Evolutionary conservation across 2,329 filamentous ascomycete species (phyloP), one percentile per base, ranked within the genome.

Genomic region (Scleromitrula shiraiana): DNA sequence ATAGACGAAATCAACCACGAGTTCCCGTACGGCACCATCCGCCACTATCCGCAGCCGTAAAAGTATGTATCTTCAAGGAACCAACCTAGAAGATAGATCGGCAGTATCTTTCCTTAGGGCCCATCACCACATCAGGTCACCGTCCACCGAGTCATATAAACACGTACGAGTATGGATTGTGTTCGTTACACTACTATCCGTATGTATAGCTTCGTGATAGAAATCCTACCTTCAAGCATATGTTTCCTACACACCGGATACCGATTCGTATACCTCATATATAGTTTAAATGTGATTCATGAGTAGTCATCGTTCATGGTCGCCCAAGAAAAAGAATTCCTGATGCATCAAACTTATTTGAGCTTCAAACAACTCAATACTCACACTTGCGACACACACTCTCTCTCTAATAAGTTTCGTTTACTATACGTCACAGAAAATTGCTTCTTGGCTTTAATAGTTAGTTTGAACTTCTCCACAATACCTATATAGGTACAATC

Each of bases 1-100:
- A 50, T 40, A 44, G 30, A 55, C 46, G 41, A 46, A n/a, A n/a
- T n/a, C 27, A 35, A 23, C 38, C 44, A 52, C 49, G 47, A 51
- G 33, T 39, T 44, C 41, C 39, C 45, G 41, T 47, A 33, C 40
- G 45, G 38, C 29, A 47, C 29, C 37, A 47, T 36, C 45, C 45
- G 45, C 24, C 22, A 36, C 14, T 35, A 22, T 35, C 26, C 27
- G 44, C 19, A 37, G 33, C 33, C 32, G 15, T 36, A 15, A n/a
- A n/a, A n/a, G n/a, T 17, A 14, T 33, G 30, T 45, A 8, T 47
- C 45, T 36, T 17, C 29, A 42, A 36, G 29, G 22, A 47, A 42
- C 22, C 12, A 23, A 27, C n/a, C 29, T 35, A n/a, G 41, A 19
- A 47, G 23, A 22, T 33, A 35, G 37, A 47, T 47, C 29, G 37